These are phyloP conservation scores for Macrolepiota dolichaula DNA, from an alignment of 768 basidiomycete genomes.

Conservation along the genomic window DNA sequence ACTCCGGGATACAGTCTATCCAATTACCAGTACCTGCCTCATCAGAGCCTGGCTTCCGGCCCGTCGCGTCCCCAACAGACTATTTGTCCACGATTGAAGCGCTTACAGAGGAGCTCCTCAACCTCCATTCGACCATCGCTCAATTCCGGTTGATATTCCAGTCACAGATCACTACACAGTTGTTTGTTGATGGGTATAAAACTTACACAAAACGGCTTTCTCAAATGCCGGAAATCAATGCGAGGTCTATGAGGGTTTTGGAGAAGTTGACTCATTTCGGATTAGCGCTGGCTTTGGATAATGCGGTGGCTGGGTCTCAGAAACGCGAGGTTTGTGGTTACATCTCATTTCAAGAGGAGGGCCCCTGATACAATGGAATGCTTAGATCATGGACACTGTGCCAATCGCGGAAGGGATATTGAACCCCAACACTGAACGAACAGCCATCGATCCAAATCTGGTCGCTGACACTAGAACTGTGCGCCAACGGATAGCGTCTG, in stretches of 20 bases:
- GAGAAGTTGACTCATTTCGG: slow-evolving; percentile 74
- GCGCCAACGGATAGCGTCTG: slow-evolving; percentile 50
- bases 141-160: slow-evolving; percentile 73
- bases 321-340: slow-evolving; percentile 61
- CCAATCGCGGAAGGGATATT: slow-evolving; percentile 51
- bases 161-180: slow-evolving; percentile 64
- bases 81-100: slow-evolving; percentile 46
- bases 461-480: slow-evolving; percentile 51
- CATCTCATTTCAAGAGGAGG: background rate
- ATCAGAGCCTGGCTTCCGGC: background rate
- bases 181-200: slow-evolving; percentile 65
- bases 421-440: slow-evolving; percentile 44
- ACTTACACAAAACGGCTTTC: slow-evolving; percentile 46
- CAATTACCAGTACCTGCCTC: background rate
- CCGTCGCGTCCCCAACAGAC: background rate
- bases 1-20: slow-evolving; percentile 23
- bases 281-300: slow-evolving; percentile 62
- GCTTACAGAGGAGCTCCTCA: slow-evolving; percentile 66
- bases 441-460: slow-evolving; percentile 50
- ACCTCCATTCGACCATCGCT: slow-evolving; percentile 58
- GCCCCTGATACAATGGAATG: background rate
- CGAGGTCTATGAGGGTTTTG: slow-evolving; percentile 47
- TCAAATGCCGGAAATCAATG: slow-evolving; percentile 33
- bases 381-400: slow-evolving; percentile 55
- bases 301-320: slow-evolving; percentile 56